Evolutionary conservation across 2,329 filamentous ascomycete genomes (phyloP).

Genomic region (Xylaria sp.): DNA sequence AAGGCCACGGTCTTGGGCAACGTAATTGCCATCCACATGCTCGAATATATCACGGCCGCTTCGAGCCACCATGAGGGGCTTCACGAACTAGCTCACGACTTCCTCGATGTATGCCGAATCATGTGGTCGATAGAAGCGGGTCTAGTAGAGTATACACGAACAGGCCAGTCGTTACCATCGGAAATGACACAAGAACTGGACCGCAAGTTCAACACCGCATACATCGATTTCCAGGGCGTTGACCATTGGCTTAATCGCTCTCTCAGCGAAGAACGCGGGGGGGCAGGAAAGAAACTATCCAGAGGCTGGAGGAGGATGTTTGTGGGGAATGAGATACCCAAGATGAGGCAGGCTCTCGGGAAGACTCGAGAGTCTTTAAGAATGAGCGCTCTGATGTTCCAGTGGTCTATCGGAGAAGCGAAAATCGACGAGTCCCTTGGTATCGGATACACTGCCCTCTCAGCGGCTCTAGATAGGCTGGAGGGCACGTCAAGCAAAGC

Average conservation of each 20-base stretch:
- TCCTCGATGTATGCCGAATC: constrained; percentile 73
- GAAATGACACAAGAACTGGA: constrained; percentile 73
- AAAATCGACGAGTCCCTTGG: constrained; percentile 70
- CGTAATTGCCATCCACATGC: constrained; percentile 71
- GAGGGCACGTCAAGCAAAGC: constrained; percentile 46
- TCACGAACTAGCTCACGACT: constrained; percentile 70
- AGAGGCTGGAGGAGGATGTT: constrained; percentile 73
- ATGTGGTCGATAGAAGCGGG: constrained; percentile 77
- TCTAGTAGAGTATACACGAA: constrained; percentile 64
- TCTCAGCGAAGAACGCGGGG: constrained; percentile 70
- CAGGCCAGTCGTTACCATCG: constrained; percentile 63
- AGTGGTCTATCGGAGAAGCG: constrained; percentile 70
- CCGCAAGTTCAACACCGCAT: constrained; percentile 70
- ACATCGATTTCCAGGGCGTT: constrained; percentile 70
- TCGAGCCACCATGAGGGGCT: constrained; percentile 63
- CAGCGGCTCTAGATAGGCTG: constrained; percentile 70
- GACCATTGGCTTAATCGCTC: constrained; percentile 71
- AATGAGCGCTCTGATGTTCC: constrained; percentile 72
- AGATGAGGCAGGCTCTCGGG: constrained; percentile 66
- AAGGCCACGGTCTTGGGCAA: constrained; percentile 70
- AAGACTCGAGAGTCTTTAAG: constrained; percentile 70
- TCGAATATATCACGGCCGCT: constrained; percentile 70
- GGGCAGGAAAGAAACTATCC: constrained; percentile 68
- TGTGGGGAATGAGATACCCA: constrained; percentile 69
- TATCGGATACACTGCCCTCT: constrained; percentile 74